These are phyloP conservation scores for Tribonema minus DNA, from an alignment of 108 stramenopile species.

Conservation along the genomic window DNA sequence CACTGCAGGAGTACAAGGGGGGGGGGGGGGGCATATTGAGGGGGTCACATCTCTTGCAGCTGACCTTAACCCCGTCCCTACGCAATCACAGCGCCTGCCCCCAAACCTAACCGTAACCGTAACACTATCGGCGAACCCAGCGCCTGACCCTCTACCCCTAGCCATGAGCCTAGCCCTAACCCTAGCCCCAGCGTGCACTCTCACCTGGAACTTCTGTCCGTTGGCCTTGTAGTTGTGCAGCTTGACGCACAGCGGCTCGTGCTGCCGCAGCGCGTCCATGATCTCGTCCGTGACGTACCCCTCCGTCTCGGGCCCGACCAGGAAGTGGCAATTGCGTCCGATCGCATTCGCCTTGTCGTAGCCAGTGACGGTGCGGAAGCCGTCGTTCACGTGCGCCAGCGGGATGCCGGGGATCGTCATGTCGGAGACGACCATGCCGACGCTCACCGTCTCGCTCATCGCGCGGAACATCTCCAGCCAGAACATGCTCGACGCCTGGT, in stretches of 20 bases:
- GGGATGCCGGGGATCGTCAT: no score
- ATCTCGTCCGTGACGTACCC: slow-evolving; percentile 25
- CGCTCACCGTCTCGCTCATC: slow-evolving; percentile 9
- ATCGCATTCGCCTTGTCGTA: slow-evolving; percentile 35
- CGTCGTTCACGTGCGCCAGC: slow-evolving; percentile 28
- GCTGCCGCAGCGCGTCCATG: slow-evolving; percentile 26
- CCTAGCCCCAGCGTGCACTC: no score
- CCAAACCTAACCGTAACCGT: no score
- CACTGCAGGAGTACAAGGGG: no score
- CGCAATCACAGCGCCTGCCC: no score
- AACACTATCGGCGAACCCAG: no score
- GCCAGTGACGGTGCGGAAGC: slow-evolving; percentile 16
- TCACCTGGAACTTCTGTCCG: slow-evolving; percentile 26
- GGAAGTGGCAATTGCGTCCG: slow-evolving; percentile 19
- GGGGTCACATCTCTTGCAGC: no score
- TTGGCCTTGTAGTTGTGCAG: slow-evolving; percentile 27
- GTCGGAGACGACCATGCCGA: slow-evolving; percentile 48
- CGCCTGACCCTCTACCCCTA: no score
- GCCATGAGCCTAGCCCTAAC: no score
- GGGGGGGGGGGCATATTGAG: no score
- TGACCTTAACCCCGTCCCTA: no score
- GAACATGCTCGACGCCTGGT: not conserved
- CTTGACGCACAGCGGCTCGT: slow-evolving; percentile 22
- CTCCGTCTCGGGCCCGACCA: slow-evolving; percentile 20
- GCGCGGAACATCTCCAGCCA: slow-evolving; percentile 35